Base-by-base conservation (phyloP, 176 grass and related monocot species). In the Neostapfia colusana region DNA sequence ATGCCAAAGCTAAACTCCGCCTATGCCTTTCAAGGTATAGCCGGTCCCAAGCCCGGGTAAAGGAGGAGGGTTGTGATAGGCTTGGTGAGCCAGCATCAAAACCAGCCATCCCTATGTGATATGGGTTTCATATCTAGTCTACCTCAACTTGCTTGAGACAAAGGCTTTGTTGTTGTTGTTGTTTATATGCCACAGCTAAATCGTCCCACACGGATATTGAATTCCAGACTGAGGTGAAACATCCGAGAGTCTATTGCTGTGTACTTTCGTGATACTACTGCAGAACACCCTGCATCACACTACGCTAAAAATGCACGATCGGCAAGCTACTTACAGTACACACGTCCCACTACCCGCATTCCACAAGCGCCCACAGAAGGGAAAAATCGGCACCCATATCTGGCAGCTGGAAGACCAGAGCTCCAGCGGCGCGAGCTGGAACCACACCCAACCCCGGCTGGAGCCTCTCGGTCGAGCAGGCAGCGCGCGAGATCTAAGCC, bases 401-500 rank as follows among this genome's bases (percentile, higher is more conserved):
- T 49, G 56, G 61, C 53, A 69, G 55, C 69, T 39, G 28, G 3
- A 27, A 31, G 8, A 20, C 13, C 21, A 46, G 28, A 63, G 53
- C 69, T 40, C 50, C 23, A 58, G 63, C 45, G 3, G 43, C 69
- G 41, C n/a, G 34, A 90, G 86, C 65, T 62, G 7, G 51, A 72
- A 23, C 17, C 27, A 44, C 71, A 26, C 54, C 51, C 28, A 61
- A 18, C 36, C 16, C 20, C 70, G 31, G 44, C 82, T 82, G 67
- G 57, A 67, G 36, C 62, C 44, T 38, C 41, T 55, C 76, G 82
- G 75, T 89, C 80, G 82, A 79, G 78, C 79, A 71, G 66, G 24
- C 26, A 3, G 36, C 36, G 28, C 64, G 46, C 88, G 82, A 87
- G 82, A 93, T 93, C 81, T 82, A 73, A 73, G 48, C 68, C 46